Evolutionary conservation across 2,329 filamentous ascomycete genomes (phyloP).

Genomic region (Colletotrichum tropicicola): DNA sequence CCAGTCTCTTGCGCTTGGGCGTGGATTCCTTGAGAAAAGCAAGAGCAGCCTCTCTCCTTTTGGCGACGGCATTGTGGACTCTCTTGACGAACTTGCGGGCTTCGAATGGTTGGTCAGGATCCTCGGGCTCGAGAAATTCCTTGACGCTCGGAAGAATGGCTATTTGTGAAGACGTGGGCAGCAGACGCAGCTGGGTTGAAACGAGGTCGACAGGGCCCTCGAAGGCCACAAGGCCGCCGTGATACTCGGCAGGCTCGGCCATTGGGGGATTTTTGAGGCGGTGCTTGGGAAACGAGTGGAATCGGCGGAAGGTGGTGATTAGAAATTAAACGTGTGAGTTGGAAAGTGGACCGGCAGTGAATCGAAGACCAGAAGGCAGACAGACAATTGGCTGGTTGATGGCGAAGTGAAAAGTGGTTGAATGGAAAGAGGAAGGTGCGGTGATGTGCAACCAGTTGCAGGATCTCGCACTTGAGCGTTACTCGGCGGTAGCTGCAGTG

Average conservation of each 20-base stretch:
- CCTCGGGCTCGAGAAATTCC: constrained; percentile 50
- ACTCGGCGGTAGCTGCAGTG: neutral
- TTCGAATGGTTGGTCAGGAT: constrained; percentile 38
- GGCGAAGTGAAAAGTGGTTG: neutral
- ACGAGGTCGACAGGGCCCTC: constrained; percentile 65
- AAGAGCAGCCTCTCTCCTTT: constrained; percentile 57
- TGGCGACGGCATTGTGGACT: constrained; percentile 58
- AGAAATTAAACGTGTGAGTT: neutral
- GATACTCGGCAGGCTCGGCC: constrained; percentile 33
- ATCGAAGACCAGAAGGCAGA: neutral
- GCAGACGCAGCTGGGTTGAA: constrained; percentile 66
- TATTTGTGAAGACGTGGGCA: constrained; percentile 67
- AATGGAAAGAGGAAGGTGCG: neutral
- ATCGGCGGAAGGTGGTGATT: neutral
- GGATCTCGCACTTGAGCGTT: neutral
- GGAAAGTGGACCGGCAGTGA: neutral
- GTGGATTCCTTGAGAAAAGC: constrained; percentile 60
- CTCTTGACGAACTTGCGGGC: constrained; percentile 50
- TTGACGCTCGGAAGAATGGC: constrained; percentile 64
- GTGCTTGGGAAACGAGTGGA: too few species aligned
- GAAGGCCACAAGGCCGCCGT: constrained; percentile 66
- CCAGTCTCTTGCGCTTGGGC: constrained; percentile 58
- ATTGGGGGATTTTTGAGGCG: neutral
- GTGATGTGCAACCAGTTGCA: constrained; percentile 27
- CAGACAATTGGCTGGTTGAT: neutral